Evolutionary conservation across 2,329 filamentous ascomycete genomes (phyloP), one percentile per base, ranked within the genome.

Genomic region (Colletotrichum sp.): DNA sequence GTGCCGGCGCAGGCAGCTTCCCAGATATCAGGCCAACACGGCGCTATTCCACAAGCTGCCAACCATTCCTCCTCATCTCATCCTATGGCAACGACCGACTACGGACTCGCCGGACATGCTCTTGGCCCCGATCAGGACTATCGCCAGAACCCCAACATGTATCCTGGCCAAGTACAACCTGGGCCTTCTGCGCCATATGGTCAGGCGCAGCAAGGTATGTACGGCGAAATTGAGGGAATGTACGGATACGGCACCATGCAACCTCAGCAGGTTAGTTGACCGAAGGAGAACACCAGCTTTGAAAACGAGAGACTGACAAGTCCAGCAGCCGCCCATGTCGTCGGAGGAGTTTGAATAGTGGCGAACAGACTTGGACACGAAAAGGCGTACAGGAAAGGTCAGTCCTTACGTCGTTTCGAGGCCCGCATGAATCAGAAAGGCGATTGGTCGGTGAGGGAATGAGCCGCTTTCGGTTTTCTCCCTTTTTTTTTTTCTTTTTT

Each of bases 211-310:
- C 92, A 93, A 74, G 88, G 92, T 78, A 98, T 98, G 90, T 98
- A 96, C 82, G 90, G 93, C 72, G 93, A 94, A 72, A 93, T 96
- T 85, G 93, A 95, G 77, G 92, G 92, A 78, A 98, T 98, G 90
- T 99, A 99, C 79, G 91, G 91, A 52, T 98, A 98, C 83, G 90
- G 93, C 16, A 87, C 92, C 77, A 95, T 98, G 90, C 93, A 94
- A 80, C 91, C 94, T 78, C 95, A 98, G 84, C 95, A 96, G 88
- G 95, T 96, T 89, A 83, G 91, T 85, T 36, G n/a, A 63, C 13
- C n/a, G 26, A 26, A 28, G 16, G 39, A 59, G 65, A 73, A 36
- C 6, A 12, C 28, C 39, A n/a, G 48, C 43, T n/a, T 7, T 18
- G 7, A 10, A 24, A 64, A 65, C 30, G 34, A 48, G 39, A 48